Evolutionary conservation across 2,329 filamentous ascomycete species (phyloP).

Genomic region (Blastomyces gilchristii): DNA sequence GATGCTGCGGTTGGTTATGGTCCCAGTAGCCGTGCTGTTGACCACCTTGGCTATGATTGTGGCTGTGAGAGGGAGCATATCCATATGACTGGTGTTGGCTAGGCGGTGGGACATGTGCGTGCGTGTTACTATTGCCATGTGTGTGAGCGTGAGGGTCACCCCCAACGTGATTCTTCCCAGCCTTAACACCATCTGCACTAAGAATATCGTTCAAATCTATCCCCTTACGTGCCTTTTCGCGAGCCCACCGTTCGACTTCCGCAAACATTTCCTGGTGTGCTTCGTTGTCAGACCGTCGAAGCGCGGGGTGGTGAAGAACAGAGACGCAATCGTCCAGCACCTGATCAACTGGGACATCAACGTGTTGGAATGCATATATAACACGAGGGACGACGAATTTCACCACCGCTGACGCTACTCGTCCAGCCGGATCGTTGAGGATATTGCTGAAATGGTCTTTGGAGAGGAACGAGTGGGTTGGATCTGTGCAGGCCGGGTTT

Average conservation of each 20-base stretch:
- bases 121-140: conserved; percentile 15
- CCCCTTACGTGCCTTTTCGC: conserved; percentile 55
- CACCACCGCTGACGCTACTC: conserved; percentile 62
- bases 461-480: conserved; percentile 71
- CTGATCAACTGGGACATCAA: conserved; percentile 69
- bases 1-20: conserved; percentile 6
- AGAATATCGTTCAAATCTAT: conserved; percentile 64
- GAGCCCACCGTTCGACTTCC: conserved; percentile 71
- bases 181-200: conserved; percentile 69
- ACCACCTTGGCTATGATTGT: conserved; percentile 8
- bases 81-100: background rate
- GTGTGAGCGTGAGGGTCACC: conserved; percentile 10
- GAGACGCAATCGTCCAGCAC: conserved; percentile 70
- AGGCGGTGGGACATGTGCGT: background rate
- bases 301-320: conserved; percentile 83
- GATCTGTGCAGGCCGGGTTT: conserved; percentile 62
- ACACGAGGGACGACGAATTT: conserved; percentile 81
- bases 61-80: background rate
- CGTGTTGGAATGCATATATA: conserved; percentile 87
- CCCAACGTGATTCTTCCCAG: conserved; percentile 66
- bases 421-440: conserved; percentile 65
- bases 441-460: conserved; percentile 79
- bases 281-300: conserved; percentile 64
- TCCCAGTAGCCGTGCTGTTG: conserved; percentile 9
- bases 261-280: conserved; percentile 83